Percentiles rank a stretch among this genome's conserved stretches.
These are phyloP conservation scores for Clohesyomyces aquaticus DNA, from an alignment of 495 filamentous ascomycete species.

Conservation along the genomic window DNA sequence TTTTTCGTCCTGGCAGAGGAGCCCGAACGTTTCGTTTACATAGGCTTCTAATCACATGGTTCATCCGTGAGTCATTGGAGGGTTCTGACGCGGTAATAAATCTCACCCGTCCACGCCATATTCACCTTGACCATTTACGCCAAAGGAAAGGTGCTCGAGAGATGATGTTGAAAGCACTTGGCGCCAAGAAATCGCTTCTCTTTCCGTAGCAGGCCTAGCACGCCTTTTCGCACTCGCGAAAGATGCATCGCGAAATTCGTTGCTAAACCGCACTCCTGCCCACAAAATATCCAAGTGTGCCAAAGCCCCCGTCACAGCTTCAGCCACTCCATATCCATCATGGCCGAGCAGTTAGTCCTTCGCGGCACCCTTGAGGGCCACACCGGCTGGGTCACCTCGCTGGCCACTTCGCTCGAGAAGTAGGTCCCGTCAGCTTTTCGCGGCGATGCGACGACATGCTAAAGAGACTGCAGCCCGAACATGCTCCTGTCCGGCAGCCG, in stretches of 20 bases:
- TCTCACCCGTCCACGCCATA: too few species aligned
- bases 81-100: too few species aligned
- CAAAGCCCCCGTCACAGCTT: slow-evolving; percentile 15
- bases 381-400: slow-evolving; percentile 78
- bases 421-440: slow-evolving; percentile 53
- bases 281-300: slow-evolving; percentile 8
- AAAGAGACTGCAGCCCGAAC: slow-evolving; percentile 73
- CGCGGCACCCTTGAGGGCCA: slow-evolving; percentile 98
- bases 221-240: not conserved
- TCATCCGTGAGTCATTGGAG: too few species aligned
- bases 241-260: not conserved
- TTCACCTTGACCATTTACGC: too few species aligned
- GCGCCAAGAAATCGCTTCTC: not conserved
- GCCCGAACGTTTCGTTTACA: too few species aligned
- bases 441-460: slow-evolving; percentile 40
- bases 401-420: slow-evolving; percentile 99
- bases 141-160: too few species aligned
- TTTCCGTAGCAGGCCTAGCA: too few species aligned
- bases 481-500: slow-evolving; percentile 98
- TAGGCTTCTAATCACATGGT: too few species aligned
- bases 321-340: slow-evolving; percentile 52
- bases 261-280: slow-evolving; percentile 1
- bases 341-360: slow-evolving; percentile 96
- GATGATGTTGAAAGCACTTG: too few species aligned
- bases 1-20: too few species aligned